phyloP scores from a whole-genome alignment of 768 basidiomycete genomes.

The Boletus rubescentipes region DNA sequence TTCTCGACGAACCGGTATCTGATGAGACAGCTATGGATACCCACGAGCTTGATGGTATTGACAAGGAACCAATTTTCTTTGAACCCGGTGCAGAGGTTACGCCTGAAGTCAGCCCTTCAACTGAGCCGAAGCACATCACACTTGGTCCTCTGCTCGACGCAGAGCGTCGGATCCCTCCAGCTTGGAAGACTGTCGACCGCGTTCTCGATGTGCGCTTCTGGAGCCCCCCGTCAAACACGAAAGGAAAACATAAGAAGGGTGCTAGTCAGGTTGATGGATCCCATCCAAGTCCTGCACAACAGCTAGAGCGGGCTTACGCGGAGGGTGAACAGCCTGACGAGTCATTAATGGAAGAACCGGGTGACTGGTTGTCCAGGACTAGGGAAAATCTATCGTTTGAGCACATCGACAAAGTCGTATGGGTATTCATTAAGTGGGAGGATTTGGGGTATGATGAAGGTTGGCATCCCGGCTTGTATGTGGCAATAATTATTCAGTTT shows the following conservation, averaged over 20 bases:
- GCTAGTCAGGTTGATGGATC: slow-evolving; percentile 27
- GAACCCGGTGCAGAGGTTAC: slow-evolving; percentile 42
- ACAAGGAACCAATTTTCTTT: slow-evolving; percentile 31
- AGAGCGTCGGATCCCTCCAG: slow-evolving; percentile 65
- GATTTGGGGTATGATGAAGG: slow-evolving; percentile 93
- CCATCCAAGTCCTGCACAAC: slow-evolving; percentile 20
- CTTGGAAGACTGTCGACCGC: slow-evolving; percentile 93
- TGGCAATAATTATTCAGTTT: neutral
- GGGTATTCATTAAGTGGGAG: slow-evolving; percentile 91
- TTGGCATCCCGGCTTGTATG: slow-evolving; percentile 32
- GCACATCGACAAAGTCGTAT: slow-evolving; percentile 63
- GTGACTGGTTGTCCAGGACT: slow-evolving; percentile 49
- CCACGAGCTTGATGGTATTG: slow-evolving; percentile 24
- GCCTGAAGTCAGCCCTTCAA: slow-evolving; percentile 29
- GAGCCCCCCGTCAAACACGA: slow-evolving; percentile 35
- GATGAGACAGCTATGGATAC: slow-evolving; percentile 26
- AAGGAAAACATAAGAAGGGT: slow-evolving; percentile 19
- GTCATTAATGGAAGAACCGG: slow-evolving; percentile 54
- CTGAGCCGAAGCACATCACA: slow-evolving; percentile 29
- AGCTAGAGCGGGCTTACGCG: slow-evolving; percentile 43
- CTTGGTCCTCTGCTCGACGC: slow-evolving; percentile 62
- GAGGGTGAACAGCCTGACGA: slow-evolving; percentile 65
- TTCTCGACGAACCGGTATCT: slow-evolving; percentile 50
- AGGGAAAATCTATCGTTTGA: slow-evolving; percentile 42
- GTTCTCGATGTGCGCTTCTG: slow-evolving; percentile 79